Conservation (phyloP, 768 basidiomycete genomes). For the Crassisporium funariophilum region DNA sequence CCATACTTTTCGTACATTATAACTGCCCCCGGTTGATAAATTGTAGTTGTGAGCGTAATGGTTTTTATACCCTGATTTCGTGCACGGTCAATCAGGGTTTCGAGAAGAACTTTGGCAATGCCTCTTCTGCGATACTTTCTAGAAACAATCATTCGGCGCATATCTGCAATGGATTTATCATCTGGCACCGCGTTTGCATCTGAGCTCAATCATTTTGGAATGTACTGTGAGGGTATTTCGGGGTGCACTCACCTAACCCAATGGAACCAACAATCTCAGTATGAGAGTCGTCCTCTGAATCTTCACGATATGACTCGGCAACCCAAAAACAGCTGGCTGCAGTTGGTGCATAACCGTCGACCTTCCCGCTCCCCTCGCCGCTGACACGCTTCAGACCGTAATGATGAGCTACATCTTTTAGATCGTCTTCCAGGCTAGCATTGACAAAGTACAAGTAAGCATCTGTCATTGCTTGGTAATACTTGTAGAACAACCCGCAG, state of each 20-base stretch:
- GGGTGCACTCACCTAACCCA: slow-evolving; percentile 18
- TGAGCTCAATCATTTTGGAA: slow-evolving; percentile 5
- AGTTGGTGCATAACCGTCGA: background rate
- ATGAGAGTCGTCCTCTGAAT: background rate
- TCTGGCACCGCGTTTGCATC: too few species aligned
- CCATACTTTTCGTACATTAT: slow-evolving; percentile 18
- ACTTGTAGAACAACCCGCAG: slow-evolving; percentile 5
- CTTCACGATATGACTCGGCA: slow-evolving; percentile 19
- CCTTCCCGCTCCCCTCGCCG: background rate
- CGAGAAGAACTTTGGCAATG: slow-evolving; percentile 21
- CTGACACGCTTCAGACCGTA: slow-evolving; percentile 14
- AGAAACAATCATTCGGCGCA: slow-evolving; percentile 30
- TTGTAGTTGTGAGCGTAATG: slow-evolving; percentile 16
- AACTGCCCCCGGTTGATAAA: slow-evolving; percentile 14
- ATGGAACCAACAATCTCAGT: slow-evolving; percentile 21
- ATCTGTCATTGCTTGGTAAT: slow-evolving; percentile 11
- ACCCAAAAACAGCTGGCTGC: slow-evolving; percentile 26
- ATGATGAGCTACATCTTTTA: slow-evolving; percentile 17
- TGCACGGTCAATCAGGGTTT: slow-evolving; percentile 17
- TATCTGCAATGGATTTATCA: slow-evolving; percentile 17
- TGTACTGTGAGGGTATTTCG: background rate
- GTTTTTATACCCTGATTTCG: slow-evolving; percentile 4
- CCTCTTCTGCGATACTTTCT: slow-evolving; percentile 20
- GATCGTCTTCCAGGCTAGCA: slow-evolving; percentile 15
- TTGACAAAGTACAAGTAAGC: slow-evolving; percentile 9